Percentiles rank a stretch among this genome's conserved stretches.
phyloP scores from a whole-genome alignment of 2,329 filamentous ascomycete genomes.

The Fusarium chaquense region DNA sequence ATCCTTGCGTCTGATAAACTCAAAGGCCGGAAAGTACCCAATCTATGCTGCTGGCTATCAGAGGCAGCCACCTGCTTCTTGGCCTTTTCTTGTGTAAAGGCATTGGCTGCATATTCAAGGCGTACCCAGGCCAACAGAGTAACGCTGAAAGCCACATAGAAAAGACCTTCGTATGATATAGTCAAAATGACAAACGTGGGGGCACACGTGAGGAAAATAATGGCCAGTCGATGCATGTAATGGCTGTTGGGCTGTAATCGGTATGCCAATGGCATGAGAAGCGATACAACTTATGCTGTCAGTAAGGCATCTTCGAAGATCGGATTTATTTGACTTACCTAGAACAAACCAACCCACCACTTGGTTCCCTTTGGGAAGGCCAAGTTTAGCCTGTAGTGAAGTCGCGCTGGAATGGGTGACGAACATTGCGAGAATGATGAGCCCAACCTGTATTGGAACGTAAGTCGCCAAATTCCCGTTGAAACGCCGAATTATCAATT shows the following conservation, averaged over 20 bases:
- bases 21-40: conserved; percentile 69
- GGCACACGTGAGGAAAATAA: conserved; percentile 92
- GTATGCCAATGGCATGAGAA: conserved; percentile 85
- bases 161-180: conserved; percentile 96
- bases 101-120: conserved; percentile 80
- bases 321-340: conserved; percentile 60
- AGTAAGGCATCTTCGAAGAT: conserved; percentile 6
- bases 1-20: conserved; percentile 87
- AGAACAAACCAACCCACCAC: conserved; percentile 85
- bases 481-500: conserved; percentile 24
- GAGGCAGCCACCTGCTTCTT: conserved; percentile 37
- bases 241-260: conserved; percentile 83
- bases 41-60: conserved; percentile 25
- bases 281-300: conserved; percentile 70
- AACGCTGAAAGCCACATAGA: conserved; percentile 90
- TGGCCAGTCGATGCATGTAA: conserved; percentile 88
- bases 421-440: conserved; percentile 83
- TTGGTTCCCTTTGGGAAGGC: conserved; percentile 89
- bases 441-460: conserved; percentile 67
- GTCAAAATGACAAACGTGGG: conserved; percentile 96
- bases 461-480: conserved; percentile 15
- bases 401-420: conserved; percentile 89
- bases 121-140: conserved; percentile 89
- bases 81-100: conserved; percentile 39
- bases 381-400: conserved; percentile 85